Base-by-base conservation (phyloP, 257 asterid genomes). In the Solanum ossicruentum region DNA sequence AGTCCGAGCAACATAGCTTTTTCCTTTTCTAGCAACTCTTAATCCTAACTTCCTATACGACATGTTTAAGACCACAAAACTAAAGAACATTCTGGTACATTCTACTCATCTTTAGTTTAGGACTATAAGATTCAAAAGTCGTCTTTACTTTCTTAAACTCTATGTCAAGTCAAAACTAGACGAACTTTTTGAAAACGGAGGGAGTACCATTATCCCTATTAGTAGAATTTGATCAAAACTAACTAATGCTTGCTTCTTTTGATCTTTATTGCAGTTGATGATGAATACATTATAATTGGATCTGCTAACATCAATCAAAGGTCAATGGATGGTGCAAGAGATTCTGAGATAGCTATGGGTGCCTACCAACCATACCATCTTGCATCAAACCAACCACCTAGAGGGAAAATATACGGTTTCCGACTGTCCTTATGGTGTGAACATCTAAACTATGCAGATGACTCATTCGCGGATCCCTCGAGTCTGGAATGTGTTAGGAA, bases 271-370 rank as follows among this genome's bases (percentile, higher is more conserved):
- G 69, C 85, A 95, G 98, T 96, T 84, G 99, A 96, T 51, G 99
- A 96, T n/a, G 99, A 96, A 54, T 96, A 95, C 92, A 91, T 95
- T 82, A 93, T 96, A 21, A 52, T 93, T 58, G 99, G 98, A 82
- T 96, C 99, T 0, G 98, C 98, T 18, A 96, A 96, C 93, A 95
- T 96, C 89, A 96, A 96, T 87, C 95, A 96, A 58, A 88, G 98
- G 82, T 96, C 99, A 63, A 96, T 96, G 98, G 97, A 96, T 10
- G 98, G 99, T 55, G 95, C 86, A 5, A 90, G 98, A 83, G 99
- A 96, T 88, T 78, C 94, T 0, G 99, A 96, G 92, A 96, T 96
- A 5, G 98, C 98, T 2, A 94, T 96, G 94, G 99, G 98, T 7
- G 99, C 91, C 5, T 96, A 92, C 84, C 99, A 96, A 84, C 98